Evolutionary conservation across 2,329 filamentous ascomycete species (phyloP), one percentile per base, ranked within the genome.

Genomic region (Colletotrichum limetticola): DNA sequence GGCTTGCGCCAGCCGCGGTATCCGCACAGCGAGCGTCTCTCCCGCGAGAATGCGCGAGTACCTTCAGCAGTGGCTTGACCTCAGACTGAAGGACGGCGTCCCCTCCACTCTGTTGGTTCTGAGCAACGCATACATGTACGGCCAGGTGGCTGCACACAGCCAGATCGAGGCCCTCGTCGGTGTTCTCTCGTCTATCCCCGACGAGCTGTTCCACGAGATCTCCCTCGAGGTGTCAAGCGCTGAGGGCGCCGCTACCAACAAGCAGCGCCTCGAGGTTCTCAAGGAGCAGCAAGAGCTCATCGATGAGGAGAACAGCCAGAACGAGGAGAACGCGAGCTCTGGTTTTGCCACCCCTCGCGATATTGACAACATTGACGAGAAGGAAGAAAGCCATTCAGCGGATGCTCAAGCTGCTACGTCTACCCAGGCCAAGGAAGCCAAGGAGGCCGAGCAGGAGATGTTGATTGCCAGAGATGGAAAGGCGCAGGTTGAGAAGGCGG

Each of bases 261-360:
- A 97, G 89, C 97, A 98, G 88, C 93, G 97, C 82, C 93, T 99
- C 55, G 97, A 99, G 86, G 97, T 99, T 19, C 90, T 99, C 81
- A 97, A 95, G 89, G 97, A 99, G 86, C 97, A 99, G 86, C 94
- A 99, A 83, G 97, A 98, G 82, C 91, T 99, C 75, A 99, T 99
- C 71, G 93, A 98, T 75, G 97, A 99, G 81, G 97, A 99, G 87
- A 97, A 96, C 76, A 91, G 97, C 86, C 96, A 99, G 85, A 94
- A 94, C 79, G 90, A 95, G 80, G 90, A 93, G 82, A 94, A 94
- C 83, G 91, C 94, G 82, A 91, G 91, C 78, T 91, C 90, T 53
- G 94, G 94, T 14, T 89, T 93, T 63, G 89, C 92, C 16, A 92
- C 92, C 9, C 94, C 94, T 1, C 94, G 95, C 80, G 97, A 98